Percentiles rank a stretch among this genome's conserved stretches.
phyloP scores from a whole-genome alignment of 148 eudicot species.

The Fagopyrum homotropicum region DNA sequence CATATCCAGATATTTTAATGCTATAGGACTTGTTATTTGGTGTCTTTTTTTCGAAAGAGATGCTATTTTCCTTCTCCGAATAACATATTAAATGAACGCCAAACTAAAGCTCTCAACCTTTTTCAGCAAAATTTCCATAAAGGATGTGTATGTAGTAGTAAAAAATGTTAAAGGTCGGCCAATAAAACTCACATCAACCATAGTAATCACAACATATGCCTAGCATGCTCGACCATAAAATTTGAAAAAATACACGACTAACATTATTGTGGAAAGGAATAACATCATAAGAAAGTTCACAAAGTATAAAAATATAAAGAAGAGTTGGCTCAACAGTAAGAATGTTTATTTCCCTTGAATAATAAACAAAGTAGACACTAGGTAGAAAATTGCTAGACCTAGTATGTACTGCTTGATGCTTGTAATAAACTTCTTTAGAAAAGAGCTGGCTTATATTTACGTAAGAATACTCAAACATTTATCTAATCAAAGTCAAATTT shows the following conservation, averaged over 20 bases:
- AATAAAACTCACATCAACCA: neutral
- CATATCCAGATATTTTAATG: neutral
- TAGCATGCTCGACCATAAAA: neutral
- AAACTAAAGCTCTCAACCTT: neutral
- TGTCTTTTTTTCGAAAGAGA: neutral
- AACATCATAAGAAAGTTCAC: neutral
- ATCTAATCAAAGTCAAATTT: neutral
- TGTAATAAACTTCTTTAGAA: neutral
- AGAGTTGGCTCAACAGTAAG: neutral
- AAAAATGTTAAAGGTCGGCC: neutral
- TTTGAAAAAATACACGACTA: neutral
- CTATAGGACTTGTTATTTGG: neutral
- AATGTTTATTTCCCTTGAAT: neutral
- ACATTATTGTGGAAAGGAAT: neutral
- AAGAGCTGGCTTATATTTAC: neutral
- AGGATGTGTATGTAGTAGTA: neutral
- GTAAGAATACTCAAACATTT: neutral
- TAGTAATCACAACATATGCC: neutral
- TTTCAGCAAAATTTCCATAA: neutral
- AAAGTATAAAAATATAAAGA: neutral
- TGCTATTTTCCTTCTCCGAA: neutral
- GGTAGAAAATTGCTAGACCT: neutral
- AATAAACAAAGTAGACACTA: neutral
- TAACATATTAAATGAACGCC: neutral
- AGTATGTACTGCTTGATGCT: neutral